Percentiles rank a stretch among this genome's conserved stretches.
Conservation (phyloP, 208 protist genomes). For the Leishmania guyanensis region DNA sequence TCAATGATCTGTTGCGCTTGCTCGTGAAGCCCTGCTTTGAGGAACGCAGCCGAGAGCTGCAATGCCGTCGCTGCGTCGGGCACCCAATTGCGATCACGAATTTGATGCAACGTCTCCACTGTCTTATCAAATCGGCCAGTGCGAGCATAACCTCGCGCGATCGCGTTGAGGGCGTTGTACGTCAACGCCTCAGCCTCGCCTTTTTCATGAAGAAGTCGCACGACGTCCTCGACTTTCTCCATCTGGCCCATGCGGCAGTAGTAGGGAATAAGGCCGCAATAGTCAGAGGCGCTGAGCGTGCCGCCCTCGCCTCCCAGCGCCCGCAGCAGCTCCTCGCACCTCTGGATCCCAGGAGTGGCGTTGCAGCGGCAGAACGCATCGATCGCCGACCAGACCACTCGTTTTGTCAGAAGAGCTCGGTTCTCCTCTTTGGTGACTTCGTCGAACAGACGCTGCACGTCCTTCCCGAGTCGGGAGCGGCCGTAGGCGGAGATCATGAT, state of each 20-base stretch:
- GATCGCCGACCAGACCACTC: constrained; percentile 72
- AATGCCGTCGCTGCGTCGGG: constrained; percentile 82
- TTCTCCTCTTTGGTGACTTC: constrained; percentile 43
- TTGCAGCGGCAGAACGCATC: constrained; percentile 88
- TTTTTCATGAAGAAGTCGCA: constrained; percentile 27
- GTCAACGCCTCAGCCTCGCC: constrained; percentile 40
- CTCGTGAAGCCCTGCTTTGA: constrained; percentile 87
- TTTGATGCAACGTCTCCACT: constrained; percentile 73
- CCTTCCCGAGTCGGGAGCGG: constrained; percentile 51
- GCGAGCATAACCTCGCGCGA: constrained; percentile 76
- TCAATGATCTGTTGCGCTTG: constrained; percentile 88
- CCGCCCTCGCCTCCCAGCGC: not conserved
- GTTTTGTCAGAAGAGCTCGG: constrained; percentile 44
- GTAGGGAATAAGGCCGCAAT: constrained; percentile 75
- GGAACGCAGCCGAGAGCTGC: constrained; percentile 73
- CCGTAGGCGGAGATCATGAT: constrained; percentile 83
- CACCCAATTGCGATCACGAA: constrained; percentile 81
- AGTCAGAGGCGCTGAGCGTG: constrained; percentile 38
- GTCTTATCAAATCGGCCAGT: constrained; percentile 85
- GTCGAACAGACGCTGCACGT: constrained; percentile 64
- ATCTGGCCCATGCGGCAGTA: constrained; percentile 82
- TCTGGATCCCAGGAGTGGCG: constrained; percentile 50
- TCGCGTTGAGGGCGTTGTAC: constrained; percentile 80
- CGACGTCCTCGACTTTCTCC: constrained; percentile 71
- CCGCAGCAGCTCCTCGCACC: constrained; percentile 53